Base-by-base conservation (phyloP, 176 grass and related monocot species). In the Olyra latifolia region DNA sequence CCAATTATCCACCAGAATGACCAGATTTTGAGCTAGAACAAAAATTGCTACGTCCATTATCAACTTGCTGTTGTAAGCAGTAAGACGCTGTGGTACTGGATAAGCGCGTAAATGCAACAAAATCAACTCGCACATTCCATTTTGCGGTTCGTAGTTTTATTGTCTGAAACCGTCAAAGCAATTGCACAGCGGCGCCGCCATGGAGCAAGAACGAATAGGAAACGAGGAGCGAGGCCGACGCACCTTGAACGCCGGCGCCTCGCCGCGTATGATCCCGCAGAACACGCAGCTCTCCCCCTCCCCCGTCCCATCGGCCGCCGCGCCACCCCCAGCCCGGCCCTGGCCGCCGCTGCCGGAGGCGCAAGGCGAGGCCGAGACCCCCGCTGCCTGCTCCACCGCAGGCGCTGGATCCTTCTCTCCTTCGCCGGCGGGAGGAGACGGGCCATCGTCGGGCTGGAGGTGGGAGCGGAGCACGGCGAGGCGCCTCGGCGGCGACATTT, bases 381-480 rank as follows among this genome's bases (percentile, higher is more conserved):
- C 38, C 20, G 47, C 58, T 0, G 15, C 40, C 62, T 22, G 62
- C 40, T 66, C 62, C 3, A 10, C 17, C 3, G 19, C 0, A 1
- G 6, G 69, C 43, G 46, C 13, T 48, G 46, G 46, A 14, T 62
- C 20, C 23, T 29, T 12, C 24, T 47, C 42, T 19, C 55, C 63
- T 68, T 38, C 65, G 5, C 43, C 59, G 38, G 68, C 66, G 9
- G 50, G 62, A 10, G 40, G 62, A 62, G 28, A 49, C 25, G 58
- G 25, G 20, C 13, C 59, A 19, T 45, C 67, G 24, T 45, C 67
- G 47, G 68, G 58, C 5, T 28, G 76, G 35, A 86, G 76, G 68
- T 86, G 83, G 76, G 83, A 86, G 76, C 39, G 60, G 67, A 85
- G 83, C 66, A 79, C 75, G 75, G 75, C 76, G 46, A 85, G 83